Evolutionary conservation across 805 yeast genomes (phyloP).

Genomic region (Metahyphopichia silvanorum): DNA sequence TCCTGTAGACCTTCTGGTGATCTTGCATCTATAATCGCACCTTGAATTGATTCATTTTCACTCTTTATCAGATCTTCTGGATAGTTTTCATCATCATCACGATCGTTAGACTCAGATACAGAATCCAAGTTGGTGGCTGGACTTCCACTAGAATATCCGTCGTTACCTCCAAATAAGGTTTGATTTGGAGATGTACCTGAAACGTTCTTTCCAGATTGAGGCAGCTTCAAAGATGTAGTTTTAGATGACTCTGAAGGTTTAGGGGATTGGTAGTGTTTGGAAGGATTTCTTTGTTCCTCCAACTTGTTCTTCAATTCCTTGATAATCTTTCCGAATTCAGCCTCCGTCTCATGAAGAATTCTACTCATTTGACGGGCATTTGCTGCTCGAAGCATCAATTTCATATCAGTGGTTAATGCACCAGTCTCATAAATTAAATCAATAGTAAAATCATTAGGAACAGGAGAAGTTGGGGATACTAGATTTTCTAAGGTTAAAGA

Average conservation of each 20-base stretch:
- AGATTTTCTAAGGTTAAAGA: slow-evolving; percentile 52
- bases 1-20: neutral
- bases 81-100: too few relatives aligned
- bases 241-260: slow-evolving; percentile 1
- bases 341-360: slow-evolving; percentile 28
- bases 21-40: too few relatives aligned
- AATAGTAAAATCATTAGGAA: slow-evolving; percentile 53
- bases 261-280: neutral
- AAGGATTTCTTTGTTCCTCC: slow-evolving; percentile 10
- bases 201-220: neutral
- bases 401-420: slow-evolving; percentile 59
- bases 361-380: slow-evolving; percentile 52
- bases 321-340: slow-evolving; percentile 22
- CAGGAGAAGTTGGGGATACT: slow-evolving; percentile 52
- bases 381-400: slow-evolving; percentile 54
- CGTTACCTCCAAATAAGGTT: neutral
- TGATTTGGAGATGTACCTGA: neutral
- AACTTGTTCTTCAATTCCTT: slow-evolving; percentile 14
- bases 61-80: too few relatives aligned
- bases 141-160: neutral
- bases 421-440: slow-evolving; percentile 62
- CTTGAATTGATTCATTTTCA: too few relatives aligned
- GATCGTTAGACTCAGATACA: neutral
- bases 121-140: neutral
- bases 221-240: too few relatives aligned